Evolutionary conservation across 345 rosid genomes (phyloP), one percentile per base, ranked within the genome.

Genomic region (Aegle marmelos): DNA sequence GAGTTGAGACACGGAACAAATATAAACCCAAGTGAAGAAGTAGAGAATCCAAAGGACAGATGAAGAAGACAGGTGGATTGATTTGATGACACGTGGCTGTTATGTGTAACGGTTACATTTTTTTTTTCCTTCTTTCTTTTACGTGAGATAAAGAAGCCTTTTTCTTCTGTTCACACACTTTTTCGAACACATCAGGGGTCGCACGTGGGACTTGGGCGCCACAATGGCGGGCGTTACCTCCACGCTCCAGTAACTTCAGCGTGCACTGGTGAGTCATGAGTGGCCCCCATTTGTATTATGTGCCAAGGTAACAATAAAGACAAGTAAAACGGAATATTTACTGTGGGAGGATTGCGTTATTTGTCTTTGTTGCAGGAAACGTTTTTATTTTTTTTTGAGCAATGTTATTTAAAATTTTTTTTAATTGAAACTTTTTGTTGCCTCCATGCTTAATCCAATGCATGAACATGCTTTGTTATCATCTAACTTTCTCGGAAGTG

Each of bases 41-140:
- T 30, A 73, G 79, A 83, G 87, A 82, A 77, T 82, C 85, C 85
- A 53, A 83, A 81, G 86, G 45, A 28, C 63, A 45, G 77, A 16
- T 78, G 90, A 86, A 78, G 71, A 65, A 65, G 90, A 91, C 96
- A 91, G 85, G 90, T 90, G 91, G 88, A 79, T 79, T 50, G 37
- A 33, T 19, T 24, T 76, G 39, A 0, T 13, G 95, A 82, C 98
- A 90, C 96, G 91, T 90, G 91, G 70, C 71, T 57, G 1, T 24
- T 53, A 2, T 22, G 41, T 27, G 28, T 61, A 89, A 89, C 87
- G 89, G 89, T 84, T 82, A 79, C 5, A 45, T 34, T 34, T 45
- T 9, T 83, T 80, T 88, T 82, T 79, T 17, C 7, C 4, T 33
- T 10, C 50, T 11, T 45, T 13, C 17, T 13, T 45, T 45, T 45